Evolutionary conservation across 306 rosid genomes (phyloP).

Genomic region (Albizia julibrissin): DNA sequence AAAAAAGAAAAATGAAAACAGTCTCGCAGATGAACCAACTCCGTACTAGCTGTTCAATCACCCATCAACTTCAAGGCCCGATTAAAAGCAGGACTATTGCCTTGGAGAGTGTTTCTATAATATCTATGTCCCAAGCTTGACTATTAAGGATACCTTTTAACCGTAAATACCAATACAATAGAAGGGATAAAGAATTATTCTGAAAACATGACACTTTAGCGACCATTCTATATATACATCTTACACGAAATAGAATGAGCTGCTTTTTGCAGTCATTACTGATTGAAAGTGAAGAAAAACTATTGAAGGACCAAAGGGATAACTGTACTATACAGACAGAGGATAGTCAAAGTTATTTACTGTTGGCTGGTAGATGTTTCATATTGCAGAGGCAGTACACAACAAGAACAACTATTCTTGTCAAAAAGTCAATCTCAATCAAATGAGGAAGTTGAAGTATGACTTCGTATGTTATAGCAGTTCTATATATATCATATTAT

Average conservation of each 20-base stretch:
- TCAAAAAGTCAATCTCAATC: constrained; percentile 8
- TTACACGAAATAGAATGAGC: constrained; percentile 37
- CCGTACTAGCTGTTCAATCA: background rate
- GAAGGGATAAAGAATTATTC: no score
- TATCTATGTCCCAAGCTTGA: background rate
- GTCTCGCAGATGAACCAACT: background rate
- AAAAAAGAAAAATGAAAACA: background rate
- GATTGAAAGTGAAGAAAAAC: background rate
- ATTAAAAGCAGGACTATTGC: background rate
- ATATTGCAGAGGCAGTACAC: background rate
- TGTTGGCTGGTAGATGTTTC: background rate
- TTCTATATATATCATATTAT: no score
- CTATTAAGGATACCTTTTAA: no score
- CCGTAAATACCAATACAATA: no score
- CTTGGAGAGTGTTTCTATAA: background rate
- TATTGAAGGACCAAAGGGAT: background rate
- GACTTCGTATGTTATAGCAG: background rate
- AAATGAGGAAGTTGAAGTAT: background rate
- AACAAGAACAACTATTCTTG: background rate
- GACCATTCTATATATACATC: no score
- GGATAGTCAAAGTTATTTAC: background rate
- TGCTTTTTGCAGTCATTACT: constrained; percentile 39
- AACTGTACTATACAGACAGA: background rate
- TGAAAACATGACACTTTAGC: no score
- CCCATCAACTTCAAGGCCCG: background rate